These are phyloP conservation scores for Maudiozyma turicensis DNA, from an alignment of 805 yeast genomes.

Conservation along the genomic window DNA sequence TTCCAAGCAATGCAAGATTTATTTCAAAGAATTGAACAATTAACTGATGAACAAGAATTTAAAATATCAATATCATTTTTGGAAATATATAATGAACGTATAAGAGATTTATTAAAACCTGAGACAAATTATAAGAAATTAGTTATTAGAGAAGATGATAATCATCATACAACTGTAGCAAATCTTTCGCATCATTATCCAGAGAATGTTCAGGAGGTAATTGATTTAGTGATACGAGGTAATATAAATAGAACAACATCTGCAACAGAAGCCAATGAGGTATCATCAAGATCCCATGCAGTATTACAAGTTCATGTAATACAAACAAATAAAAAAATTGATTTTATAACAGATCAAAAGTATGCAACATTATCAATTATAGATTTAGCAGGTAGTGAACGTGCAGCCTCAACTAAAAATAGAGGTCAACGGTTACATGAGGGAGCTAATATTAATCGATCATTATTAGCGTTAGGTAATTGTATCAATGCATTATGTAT, in stretches of 20 bases:
- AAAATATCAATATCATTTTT: slow-evolving; percentile 64
- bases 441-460: slow-evolving; percentile 89
- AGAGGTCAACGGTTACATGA: slow-evolving; percentile 73
- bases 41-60: slow-evolving; percentile 44
- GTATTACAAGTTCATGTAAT: slow-evolving; percentile 72
- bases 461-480: slow-evolving; percentile 81
- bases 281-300: slow-evolving; percentile 90
- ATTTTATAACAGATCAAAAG: slow-evolving; percentile 54
- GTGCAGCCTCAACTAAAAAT: slow-evolving; percentile 85
- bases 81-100: slow-evolving; percentile 87
- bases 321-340: slow-evolving; percentile 47
- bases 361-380: slow-evolving; percentile 78
- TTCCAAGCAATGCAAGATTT: slow-evolving; percentile 71
- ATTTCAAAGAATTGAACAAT: slow-evolving; percentile 48
- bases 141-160: slow-evolving; percentile 62
- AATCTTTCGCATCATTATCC: slow-evolving; percentile 61
- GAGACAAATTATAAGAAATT: slow-evolving; percentile 37
- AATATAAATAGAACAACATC: slow-evolving; percentile 71
- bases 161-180: slow-evolving; percentile 52
- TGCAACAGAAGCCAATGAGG: slow-evolving; percentile 84
- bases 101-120: slow-evolving; percentile 67
- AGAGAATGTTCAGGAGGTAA: slow-evolving; percentile 54
- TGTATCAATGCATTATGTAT: slow-evolving; percentile 90
- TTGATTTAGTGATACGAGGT: slow-evolving; percentile 67
- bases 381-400: slow-evolving; percentile 90